Conservation (phyloP, 208 protist genomes). For the Acanthamoeba healyi region DNA sequence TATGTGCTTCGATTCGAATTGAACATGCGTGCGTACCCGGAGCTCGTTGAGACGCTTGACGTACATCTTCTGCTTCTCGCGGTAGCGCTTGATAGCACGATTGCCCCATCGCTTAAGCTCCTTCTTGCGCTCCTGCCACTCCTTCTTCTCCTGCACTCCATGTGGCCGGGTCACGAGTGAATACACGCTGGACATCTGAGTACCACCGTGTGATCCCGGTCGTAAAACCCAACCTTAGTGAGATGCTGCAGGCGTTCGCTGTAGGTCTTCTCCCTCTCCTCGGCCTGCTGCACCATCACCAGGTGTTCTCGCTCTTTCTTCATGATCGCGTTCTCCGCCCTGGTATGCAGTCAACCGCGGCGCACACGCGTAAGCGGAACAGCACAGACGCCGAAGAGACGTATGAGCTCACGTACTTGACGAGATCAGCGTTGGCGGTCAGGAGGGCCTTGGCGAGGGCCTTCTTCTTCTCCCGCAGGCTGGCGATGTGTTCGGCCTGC, state of each 20-base stretch:
- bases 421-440: conserved; percentile 37
- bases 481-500: conserved; percentile 24
- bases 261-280: conserved; percentile 15
- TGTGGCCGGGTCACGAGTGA: not conserved
- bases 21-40: not conserved
- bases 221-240: not conserved
- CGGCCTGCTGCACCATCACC: not conserved
- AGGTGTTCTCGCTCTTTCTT: conserved; percentile 34
- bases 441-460: conserved; percentile 46
- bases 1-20: too few species aligned
- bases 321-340: conserved; percentile 29
- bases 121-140: conserved; percentile 67
- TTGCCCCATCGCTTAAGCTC: conserved; percentile 70
- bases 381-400: not conserved
- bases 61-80: conserved; percentile 55
- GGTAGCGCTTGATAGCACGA: conserved; percentile 18
- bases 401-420: conserved; percentile 31
- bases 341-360: not conserved
- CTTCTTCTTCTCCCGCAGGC: conserved; percentile 58
- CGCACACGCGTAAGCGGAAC: not conserved
- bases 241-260: not conserved
- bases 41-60: conserved; percentile 46
- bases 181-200: not conserved
- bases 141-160: conserved; percentile 1
- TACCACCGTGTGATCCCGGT: too few species aligned